Percentiles rank a stretch among this genome's conserved stretches.
Evolutionary conservation across 2,329 filamentous ascomycete species (phyloP).

Genomic region (Penicillium sp.): DNA sequence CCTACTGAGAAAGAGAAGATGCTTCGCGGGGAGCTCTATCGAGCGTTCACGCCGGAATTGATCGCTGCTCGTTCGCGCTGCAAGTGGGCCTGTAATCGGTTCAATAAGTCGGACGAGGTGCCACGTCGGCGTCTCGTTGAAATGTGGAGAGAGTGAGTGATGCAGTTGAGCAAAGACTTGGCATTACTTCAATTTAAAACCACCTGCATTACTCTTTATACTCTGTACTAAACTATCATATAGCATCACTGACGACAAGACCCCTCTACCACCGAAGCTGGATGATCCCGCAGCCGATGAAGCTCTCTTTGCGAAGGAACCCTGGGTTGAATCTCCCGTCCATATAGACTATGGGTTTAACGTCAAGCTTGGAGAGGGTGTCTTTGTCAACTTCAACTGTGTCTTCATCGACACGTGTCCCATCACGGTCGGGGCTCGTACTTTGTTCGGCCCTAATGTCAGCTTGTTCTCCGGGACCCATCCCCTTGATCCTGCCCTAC

Average conservation of each 20-base stretch:
- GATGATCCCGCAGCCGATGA: slow-evolving; percentile 57
- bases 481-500: slow-evolving; percentile 63
- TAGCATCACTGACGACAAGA: slow-evolving; percentile 56
- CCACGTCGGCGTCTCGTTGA: slow-evolving; percentile 55
- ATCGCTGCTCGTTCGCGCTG: slow-evolving; percentile 56
- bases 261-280: slow-evolving; percentile 53
- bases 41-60: slow-evolving; percentile 62
- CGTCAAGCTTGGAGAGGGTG: slow-evolving; percentile 58
- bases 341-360: slow-evolving; percentile 71
- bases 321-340: slow-evolving; percentile 63
- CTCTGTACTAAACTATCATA: not conserved
- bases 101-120: slow-evolving; percentile 55
- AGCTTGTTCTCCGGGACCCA: slow-evolving; percentile 67
- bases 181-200: not conserved
- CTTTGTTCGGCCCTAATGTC: slow-evolving; percentile 69
- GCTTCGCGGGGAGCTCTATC: slow-evolving; percentile 62
- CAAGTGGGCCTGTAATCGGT: slow-evolving; percentile 51
- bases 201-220: not conserved
- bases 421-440: slow-evolving; percentile 67
- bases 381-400: slow-evolving; percentile 68
- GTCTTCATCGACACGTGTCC: slow-evolving; percentile 68
- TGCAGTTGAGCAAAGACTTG: not conserved
- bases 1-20: slow-evolving; percentile 41
- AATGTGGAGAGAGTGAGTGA: slow-evolving; percentile 61
- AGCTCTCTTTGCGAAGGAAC: slow-evolving; percentile 52